Evolutionary conservation across 176 grass and related monocot species (phyloP), one percentile per base, ranked within the genome.

Genomic region (Urochloa ruziziensis): DNA sequence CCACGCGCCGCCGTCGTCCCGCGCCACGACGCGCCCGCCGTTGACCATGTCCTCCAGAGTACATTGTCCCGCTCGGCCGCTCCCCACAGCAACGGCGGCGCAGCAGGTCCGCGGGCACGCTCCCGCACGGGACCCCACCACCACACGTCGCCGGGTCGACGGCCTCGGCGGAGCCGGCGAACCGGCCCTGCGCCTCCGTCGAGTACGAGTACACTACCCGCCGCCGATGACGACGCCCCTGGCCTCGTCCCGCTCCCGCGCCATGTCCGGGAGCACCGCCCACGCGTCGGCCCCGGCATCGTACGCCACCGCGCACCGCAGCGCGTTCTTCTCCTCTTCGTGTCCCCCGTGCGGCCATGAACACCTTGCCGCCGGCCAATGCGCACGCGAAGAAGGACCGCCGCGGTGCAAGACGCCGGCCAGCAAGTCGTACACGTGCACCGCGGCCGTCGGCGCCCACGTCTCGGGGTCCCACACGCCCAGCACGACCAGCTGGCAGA

Each of bases 301-400:
- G 84, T 94, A 97, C 4, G 81, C 86, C 23, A 47, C 78, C 19
- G 80, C 90, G 1, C 80, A 92, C 69, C 87, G 84, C 80, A 97
- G 88, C 67, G 92, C 95, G 86, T 97, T 94, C 79, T 97, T 94
- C 62, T 90, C 78, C 62, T 83, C 86, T 65, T 97, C 94, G 80
- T 97, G 94, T 0, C 94, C 92, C 3, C 95, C 95, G n/a, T n/a
- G n/a, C n/a, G 0, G 92, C 90, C 2, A 97, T 77, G 67, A 88
- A 92, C 53, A 94, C 86, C 43, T n/a, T 25, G 24, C 61, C 47
- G 21, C 30, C 86, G 5, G 16, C 74, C 12, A 81, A 72, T 5
- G 90, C 90, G 83, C 92, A 92, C 39, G 95, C 88, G 79, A 94
- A 97, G 84, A 94, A 91, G 4, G 91, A 88, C 64, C 85, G 82